These are phyloP conservation scores for Ustilago nuda DNA, from an alignment of 1,284 basidiomycete genomes.

Conservation along the genomic window DNA sequence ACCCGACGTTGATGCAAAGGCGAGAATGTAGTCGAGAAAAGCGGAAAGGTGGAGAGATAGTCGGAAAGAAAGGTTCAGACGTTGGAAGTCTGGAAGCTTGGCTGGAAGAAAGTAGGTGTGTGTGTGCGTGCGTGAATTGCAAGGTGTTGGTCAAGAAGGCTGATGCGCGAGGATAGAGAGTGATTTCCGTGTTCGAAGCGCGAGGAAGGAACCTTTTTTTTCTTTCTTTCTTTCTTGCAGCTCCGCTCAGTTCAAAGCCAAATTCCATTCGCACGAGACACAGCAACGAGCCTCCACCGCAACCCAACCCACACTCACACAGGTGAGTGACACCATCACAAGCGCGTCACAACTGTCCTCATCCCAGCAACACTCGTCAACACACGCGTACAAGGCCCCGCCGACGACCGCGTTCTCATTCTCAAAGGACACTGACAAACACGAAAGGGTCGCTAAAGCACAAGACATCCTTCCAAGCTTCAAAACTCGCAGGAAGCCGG, in stretches of 20 bases:
- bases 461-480: background rate
- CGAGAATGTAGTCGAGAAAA: background rate
- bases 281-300: constrained; percentile 28
- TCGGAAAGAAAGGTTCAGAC: background rate
- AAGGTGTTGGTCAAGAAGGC: constrained; percentile 19
- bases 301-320: constrained; percentile 10
- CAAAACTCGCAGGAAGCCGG: background rate
- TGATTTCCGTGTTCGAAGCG: constrained; percentile 41
- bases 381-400: too few relatives aligned
- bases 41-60: background rate
- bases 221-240: constrained; percentile 14
- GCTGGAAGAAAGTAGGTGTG: constrained; percentile 11
- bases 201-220: constrained; percentile 43
- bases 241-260: background rate
- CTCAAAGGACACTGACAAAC: too few relatives aligned
- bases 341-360: constrained; percentile 3
- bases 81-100: too few relatives aligned
- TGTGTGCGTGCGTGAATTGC: constrained; percentile 12
- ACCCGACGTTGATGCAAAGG: background rate
- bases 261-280: constrained; percentile 34
- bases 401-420: background rate
- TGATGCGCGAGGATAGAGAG: background rate
- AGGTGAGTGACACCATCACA: constrained; percentile 9
- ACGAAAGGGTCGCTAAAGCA: too few relatives aligned
- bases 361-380: background rate